Conservation (phyloP, 73 alveolate genomes). For the Paramecium tetraurelia region DNA sequence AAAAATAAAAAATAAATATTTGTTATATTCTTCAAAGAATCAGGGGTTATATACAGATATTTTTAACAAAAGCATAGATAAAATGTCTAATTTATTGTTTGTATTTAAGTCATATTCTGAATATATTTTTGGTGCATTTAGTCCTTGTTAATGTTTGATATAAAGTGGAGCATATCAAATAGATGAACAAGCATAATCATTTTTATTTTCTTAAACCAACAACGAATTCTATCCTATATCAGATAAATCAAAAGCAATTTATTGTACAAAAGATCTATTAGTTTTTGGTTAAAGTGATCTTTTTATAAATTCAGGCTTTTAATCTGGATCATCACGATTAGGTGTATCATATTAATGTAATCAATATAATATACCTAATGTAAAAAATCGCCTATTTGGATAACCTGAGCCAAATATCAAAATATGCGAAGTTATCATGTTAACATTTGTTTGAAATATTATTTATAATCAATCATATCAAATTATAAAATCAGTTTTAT, state of each 20-base stretch:
- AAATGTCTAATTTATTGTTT: neutral
- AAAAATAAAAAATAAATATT: neutral
- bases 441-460: neutral
- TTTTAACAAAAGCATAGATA: neutral
- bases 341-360: neutral
- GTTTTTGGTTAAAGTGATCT: no score
- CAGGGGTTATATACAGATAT: neutral
- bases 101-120: neutral
- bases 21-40: neutral
- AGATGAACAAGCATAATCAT: neutral
- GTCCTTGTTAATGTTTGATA: neutral
- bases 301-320: no score
- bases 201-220: neutral
- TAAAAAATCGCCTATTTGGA: neutral
- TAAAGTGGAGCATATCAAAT: neutral
- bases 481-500: no score
- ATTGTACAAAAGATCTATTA: no score
- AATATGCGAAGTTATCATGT: neutral
- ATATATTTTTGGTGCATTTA: neutral
- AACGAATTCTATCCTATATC: neutral
- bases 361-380: no score
- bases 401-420: neutral
- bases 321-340: neutral
- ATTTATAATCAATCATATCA: neutral
- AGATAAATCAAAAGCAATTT: no score